phyloP scores from a whole-genome alignment of 805 yeast species.

The Cyberlindnera bimundalis region DNA sequence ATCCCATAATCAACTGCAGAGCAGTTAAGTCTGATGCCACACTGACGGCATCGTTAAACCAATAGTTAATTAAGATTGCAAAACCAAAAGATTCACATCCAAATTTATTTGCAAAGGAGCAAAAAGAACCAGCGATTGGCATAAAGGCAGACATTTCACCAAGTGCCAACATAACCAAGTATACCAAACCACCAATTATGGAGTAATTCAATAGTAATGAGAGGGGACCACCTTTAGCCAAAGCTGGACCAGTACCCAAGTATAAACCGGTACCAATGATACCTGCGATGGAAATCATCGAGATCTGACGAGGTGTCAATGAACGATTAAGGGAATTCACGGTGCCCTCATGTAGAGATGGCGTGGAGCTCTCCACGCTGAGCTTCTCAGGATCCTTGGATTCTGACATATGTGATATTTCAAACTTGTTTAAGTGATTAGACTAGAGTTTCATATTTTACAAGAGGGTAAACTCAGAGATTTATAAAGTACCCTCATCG shows the following conservation, averaged over 20 bases:
- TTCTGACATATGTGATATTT: conserved; percentile 7
- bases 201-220: conserved; percentile 23
- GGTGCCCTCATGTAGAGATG: conserved; percentile 7
- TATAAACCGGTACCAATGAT: conserved; percentile 73
- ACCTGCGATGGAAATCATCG: conserved; percentile 80
- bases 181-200: conserved; percentile 52
- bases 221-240: conserved; percentile 43
- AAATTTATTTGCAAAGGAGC: conserved; percentile 48
- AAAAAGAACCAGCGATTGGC: conserved; percentile 57
- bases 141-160: conserved; percentile 58
- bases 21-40: conserved; percentile 57
- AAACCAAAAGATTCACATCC: conserved; percentile 50
- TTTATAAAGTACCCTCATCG: too few relatives aligned
- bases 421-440: too few relatives aligned
- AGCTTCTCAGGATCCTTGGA: conserved; percentile 7
- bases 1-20: conserved; percentile 51
- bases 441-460: not conserved
- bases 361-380: not conserved
- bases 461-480: too few relatives aligned
- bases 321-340: conserved; percentile 30
- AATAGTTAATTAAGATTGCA: conserved; percentile 34
- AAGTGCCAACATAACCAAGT: conserved; percentile 55
- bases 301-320: conserved; percentile 46
- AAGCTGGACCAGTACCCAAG: conserved; percentile 50
- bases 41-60: conserved; percentile 39